phyloP scores from a whole-genome alignment of 495 filamentous ascomycete genomes.

The Penicillium robsamsonii region DNA sequence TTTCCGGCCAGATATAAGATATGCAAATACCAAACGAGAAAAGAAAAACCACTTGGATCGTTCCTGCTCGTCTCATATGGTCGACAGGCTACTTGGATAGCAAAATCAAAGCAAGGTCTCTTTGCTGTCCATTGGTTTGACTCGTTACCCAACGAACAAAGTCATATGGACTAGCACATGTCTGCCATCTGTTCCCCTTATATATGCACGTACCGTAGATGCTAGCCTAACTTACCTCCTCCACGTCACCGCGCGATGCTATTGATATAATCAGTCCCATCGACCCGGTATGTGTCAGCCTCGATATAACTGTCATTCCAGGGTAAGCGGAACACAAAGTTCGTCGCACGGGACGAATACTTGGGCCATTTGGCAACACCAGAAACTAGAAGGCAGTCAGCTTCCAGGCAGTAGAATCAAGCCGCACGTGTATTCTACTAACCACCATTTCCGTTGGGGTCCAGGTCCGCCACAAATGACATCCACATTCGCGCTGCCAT shows the following conservation, averaged over 20 bases:
- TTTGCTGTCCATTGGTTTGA: slow-evolving; percentile 3
- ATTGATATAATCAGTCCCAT: slow-evolving; percentile 35
- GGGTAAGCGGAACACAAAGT: slow-evolving; percentile 39
- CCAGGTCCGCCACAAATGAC: slow-evolving; percentile 47
- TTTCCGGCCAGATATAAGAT: background rate
- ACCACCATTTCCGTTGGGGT: slow-evolving; percentile 49
- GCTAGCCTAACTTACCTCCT: background rate
- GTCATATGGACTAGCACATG: slow-evolving; percentile 2
- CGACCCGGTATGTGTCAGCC: slow-evolving; percentile 28
- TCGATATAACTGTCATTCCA: slow-evolving; percentile 33
- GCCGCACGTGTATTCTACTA: background rate
- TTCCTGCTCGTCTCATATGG: slow-evolving; percentile 16
- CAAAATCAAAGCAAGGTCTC: slow-evolving; percentile 1
- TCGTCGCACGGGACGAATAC: slow-evolving; percentile 22
- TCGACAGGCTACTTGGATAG: background rate
- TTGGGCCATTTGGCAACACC: slow-evolving; percentile 30
- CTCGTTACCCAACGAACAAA: background rate
- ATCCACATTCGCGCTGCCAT: slow-evolving; percentile 55
- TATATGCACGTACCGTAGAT: background rate
- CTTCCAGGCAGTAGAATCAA: background rate
- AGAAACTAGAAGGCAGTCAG: slow-evolving; percentile 17
- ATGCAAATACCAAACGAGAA: background rate
- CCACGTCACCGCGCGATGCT: slow-evolving; percentile 26
- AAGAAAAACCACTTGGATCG: background rate
- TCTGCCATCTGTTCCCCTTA: background rate